phyloP scores from a whole-genome alignment of 1,284 basidiomycete species.

The Cryptococcus sp. region DNA sequence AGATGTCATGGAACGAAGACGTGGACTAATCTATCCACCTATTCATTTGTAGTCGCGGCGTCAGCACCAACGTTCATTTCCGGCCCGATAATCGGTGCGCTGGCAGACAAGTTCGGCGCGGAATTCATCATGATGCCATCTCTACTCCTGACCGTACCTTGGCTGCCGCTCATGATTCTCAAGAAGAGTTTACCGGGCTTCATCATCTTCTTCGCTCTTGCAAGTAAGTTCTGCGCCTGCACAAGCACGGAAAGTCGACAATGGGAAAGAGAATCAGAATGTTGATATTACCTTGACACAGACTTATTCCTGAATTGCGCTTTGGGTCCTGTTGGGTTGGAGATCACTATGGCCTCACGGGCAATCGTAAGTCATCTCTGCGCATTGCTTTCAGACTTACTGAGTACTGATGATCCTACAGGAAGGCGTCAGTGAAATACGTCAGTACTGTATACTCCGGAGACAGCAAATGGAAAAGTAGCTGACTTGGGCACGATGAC shows the following conservation, averaged over 20 bases:
- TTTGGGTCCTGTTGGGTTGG: conserved; percentile 30
- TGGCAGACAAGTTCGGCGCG: conserved; percentile 64
- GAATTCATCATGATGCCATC: conserved; percentile 61
- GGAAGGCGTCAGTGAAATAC: conserved; percentile 47
- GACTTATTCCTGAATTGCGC: conserved; percentile 25
- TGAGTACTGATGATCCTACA: conserved; percentile 10
- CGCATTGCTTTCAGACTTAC: background rate
- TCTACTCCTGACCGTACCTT: conserved; percentile 64
- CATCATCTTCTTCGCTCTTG: conserved; percentile 62
- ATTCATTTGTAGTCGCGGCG: conserved; percentile 58
- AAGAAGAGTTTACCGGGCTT: conserved; percentile 62
- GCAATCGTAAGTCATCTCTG: conserved; percentile 16
- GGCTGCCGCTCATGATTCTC: conserved; percentile 65
- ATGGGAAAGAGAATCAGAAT: no score
- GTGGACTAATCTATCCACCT: background rate
- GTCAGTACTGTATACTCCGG: conserved; percentile 11
- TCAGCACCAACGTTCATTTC: conserved; percentile 66
- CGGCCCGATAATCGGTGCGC: conserved; percentile 64
- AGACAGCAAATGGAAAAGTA: no score
- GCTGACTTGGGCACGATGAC: background rate
- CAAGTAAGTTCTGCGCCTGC: conserved; percentile 56
- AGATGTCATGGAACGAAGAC: background rate
- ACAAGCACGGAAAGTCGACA: background rate
- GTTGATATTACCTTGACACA: background rate
- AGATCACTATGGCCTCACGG: conserved; percentile 32